These are phyloP conservation scores for Coemansia guatemalensis DNA, from an alignment of 192 early-diverging fungal genomes.

Conservation along the genomic window DNA sequence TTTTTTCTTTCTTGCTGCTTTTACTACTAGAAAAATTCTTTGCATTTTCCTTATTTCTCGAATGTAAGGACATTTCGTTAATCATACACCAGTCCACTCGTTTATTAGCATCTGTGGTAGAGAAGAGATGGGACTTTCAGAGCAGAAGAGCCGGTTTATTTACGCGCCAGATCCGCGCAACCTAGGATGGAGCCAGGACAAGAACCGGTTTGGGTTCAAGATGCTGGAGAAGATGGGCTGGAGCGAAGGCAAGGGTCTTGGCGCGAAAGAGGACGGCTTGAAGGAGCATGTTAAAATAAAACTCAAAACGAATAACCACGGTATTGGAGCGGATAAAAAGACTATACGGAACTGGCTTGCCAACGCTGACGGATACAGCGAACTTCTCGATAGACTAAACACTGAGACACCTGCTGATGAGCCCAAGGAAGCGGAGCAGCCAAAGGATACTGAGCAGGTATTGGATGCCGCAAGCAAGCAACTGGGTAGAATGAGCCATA, in stretches of 20 bases:
- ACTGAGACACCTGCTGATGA: constrained; percentile 43
- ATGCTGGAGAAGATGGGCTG: constrained; percentile 98
- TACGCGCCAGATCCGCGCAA: constrained; percentile 90
- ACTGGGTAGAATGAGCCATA: constrained; percentile 27
- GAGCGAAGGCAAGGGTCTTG: constrained; percentile 90
- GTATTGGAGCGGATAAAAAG: constrained; percentile 86
- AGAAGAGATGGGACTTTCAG: constrained; percentile 39
- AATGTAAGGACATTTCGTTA: too few species aligned
- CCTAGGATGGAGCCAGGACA: constrained; percentile 83
- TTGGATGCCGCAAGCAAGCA: constrained; percentile 5
- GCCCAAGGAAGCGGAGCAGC: constrained; percentile 23
- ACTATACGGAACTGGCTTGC: constrained; percentile 93
- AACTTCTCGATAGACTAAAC: constrained; percentile 80
- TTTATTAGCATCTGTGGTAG: neutral
- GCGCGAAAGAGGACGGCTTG: constrained; percentile 80
- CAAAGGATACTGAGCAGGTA: neutral
- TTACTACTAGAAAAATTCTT: neutral
- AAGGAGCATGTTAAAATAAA: constrained; percentile 84
- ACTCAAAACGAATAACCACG: constrained; percentile 84
- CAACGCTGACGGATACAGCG: constrained; percentile 82
- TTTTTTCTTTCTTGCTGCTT: neutral
- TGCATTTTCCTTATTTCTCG: neutral
- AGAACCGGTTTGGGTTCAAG: constrained; percentile 80
- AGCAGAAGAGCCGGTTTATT: constrained; percentile 39
- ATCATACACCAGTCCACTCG: too few species aligned